Conservation (phyloP, 1,284 basidiomycete species). For the Apiotrichum porosum region DNA sequence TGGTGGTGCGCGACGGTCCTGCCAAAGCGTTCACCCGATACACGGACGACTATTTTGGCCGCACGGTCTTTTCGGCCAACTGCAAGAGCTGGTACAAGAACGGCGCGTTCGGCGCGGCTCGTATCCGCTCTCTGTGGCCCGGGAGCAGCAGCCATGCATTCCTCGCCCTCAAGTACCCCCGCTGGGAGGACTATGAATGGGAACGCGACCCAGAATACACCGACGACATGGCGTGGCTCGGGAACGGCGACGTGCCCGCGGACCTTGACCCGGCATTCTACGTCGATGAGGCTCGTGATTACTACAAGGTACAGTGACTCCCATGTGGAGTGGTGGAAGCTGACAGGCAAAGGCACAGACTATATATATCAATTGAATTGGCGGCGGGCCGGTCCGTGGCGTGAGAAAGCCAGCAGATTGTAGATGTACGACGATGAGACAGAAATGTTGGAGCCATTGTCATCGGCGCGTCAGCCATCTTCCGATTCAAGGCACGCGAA, state of each 20-base stretch:
- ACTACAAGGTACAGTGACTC: constrained; percentile 5
- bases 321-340: too few species aligned
- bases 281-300: constrained; percentile 1
- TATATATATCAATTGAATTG: too few species aligned
- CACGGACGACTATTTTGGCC: constrained; percentile 24
- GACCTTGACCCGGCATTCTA: constrained; percentile 9
- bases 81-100: constrained; percentile 30
- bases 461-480: too few species aligned
- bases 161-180: constrained; percentile 25
- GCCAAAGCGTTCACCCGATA: constrained; percentile 34
- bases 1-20: constrained; percentile 25
- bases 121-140: constrained; percentile 21
- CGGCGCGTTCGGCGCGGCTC: constrained; percentile 7
- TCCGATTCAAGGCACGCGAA: too few species aligned
- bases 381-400: too few species aligned
- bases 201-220: constrained; percentile 5
- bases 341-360: too few species aligned
- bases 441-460: too few species aligned
- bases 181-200: constrained; percentile 40
- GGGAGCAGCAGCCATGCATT: constrained; percentile 18
- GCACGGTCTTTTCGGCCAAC: constrained; percentile 26
- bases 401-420: too few species aligned
- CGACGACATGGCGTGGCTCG: constrained; percentile 14
- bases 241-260: constrained; percentile 9
- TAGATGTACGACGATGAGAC: too few species aligned